Conservation (phyloP, 108 stramenopile genomes). For the Nannochloropsis oceanica region DNA sequence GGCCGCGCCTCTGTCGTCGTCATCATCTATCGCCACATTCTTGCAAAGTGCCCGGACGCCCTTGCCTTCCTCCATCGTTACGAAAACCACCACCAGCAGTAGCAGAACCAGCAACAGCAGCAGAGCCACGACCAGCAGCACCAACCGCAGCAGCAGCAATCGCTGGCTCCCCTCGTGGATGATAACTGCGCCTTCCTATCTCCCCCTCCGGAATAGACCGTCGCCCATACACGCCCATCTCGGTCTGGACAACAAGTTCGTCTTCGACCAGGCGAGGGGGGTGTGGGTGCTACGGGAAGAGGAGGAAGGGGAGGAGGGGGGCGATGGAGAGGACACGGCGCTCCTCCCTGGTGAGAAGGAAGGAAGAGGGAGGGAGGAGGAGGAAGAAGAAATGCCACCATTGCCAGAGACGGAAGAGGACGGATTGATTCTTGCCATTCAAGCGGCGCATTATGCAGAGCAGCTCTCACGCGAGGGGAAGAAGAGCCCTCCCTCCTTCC, state of each 20-base stretch:
- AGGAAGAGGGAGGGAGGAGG: background rate
- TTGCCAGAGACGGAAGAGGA: background rate
- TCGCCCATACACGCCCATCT: background rate
- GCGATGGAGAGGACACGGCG: background rate
- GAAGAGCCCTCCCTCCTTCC: background rate
- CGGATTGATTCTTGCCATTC: background rate
- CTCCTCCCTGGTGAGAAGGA: background rate
- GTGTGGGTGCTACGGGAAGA: constrained; percentile 11
- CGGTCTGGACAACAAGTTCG: constrained; percentile 13
- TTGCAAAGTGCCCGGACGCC: background rate
- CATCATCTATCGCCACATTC: background rate
- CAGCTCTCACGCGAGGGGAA: background rate
- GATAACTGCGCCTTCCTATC: background rate
- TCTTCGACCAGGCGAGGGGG: constrained; percentile 1
- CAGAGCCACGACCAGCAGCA: too few species aligned
- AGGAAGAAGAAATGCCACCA: background rate
- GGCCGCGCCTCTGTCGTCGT: too few species aligned
- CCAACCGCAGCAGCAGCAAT: too few species aligned
- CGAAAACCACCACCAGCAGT: too few species aligned
- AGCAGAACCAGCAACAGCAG: too few species aligned
- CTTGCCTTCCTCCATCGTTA: background rate
- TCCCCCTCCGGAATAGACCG: background rate
- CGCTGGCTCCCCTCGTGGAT: background rate
- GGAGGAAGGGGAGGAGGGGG: background rate
- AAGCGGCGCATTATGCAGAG: background rate